Evolutionary conservation across 495 filamentous ascomycete species (phyloP).

Genomic region (Parachaetomium inaequale): DNA sequence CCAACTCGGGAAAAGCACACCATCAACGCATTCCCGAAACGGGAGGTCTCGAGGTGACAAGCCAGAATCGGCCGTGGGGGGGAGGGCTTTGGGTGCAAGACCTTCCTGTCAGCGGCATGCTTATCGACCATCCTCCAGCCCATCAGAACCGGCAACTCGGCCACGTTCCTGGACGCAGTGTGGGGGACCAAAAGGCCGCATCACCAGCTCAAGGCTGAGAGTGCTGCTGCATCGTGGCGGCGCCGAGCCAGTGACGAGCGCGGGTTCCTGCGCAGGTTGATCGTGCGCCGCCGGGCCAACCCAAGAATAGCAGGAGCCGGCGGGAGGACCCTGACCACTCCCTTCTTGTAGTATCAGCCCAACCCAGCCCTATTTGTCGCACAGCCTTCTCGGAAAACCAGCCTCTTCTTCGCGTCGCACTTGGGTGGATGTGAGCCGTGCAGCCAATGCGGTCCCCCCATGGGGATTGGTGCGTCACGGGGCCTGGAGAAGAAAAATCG

Average conservation of each 20-base stretch:
- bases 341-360: background rate
- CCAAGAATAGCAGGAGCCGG: constrained; percentile 5
- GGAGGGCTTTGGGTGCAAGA: background rate
- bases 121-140: background rate
- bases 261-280: constrained; percentile 38
- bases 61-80: background rate
- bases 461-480: constrained; percentile 8
- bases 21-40: background rate
- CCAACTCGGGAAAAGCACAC: background rate
- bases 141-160: background rate
- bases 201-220: background rate
- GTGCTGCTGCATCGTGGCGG: constrained; percentile 7
- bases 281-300: background rate
- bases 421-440: background rate
- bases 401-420: background rate
- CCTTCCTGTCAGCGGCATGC: background rate
- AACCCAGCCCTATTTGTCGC: constrained; percentile 1
- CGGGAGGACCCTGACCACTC: background rate
- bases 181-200: background rate
- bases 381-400: background rate
- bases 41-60: background rate
- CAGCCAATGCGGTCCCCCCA: constrained; percentile 2
- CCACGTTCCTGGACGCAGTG: background rate
- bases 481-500: background rate
- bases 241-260: constrained; percentile 20